Percentiles rank a stretch among this genome's conserved stretches.
phyloP scores from a whole-genome alignment of 805 yeast genomes.

The Saccharomycopsis selenospora region DNA sequence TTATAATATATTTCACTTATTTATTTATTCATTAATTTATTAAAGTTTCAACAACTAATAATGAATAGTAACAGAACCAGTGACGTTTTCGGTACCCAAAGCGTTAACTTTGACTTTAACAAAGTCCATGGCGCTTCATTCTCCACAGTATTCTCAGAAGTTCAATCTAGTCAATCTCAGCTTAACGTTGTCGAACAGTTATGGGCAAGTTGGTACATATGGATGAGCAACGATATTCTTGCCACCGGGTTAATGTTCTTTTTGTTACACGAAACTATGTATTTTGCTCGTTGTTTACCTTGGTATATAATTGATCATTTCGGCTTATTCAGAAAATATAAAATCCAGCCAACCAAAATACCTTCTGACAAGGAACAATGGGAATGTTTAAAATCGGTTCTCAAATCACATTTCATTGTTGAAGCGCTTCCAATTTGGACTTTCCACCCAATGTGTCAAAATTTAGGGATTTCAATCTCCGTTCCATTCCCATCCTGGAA shows the following conservation, averaged over 20 bases:
- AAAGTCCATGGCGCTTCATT: constrained; percentile 1
- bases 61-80: not conserved
- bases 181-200: constrained; percentile 44
- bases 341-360: constrained; percentile 61
- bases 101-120: not conserved
- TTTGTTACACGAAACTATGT: constrained; percentile 58
- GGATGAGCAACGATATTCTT: constrained; percentile 59
- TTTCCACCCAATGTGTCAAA: constrained; percentile 67
- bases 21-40: no score
- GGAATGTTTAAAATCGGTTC: constrained; percentile 67
- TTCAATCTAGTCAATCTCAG: constrained; percentile 20
- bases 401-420: constrained; percentile 63
- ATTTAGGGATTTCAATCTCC: constrained; percentile 50
- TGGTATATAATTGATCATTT: constrained; percentile 66
- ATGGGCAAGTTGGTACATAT: constrained; percentile 68
- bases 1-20: no score
- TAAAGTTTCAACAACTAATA: no score
- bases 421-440: constrained; percentile 82
- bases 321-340: constrained; percentile 63
- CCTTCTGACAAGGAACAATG: constrained; percentile 65
- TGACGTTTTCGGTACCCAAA: not conserved
- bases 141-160: not conserved
- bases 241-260: constrained; percentile 72
- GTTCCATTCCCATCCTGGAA: constrained; percentile 62
- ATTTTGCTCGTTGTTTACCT: constrained; percentile 73